These are phyloP conservation scores for Camelina neglecta DNA, from an alignment of 345 rosid genomes.

Conservation along the genomic window DNA sequence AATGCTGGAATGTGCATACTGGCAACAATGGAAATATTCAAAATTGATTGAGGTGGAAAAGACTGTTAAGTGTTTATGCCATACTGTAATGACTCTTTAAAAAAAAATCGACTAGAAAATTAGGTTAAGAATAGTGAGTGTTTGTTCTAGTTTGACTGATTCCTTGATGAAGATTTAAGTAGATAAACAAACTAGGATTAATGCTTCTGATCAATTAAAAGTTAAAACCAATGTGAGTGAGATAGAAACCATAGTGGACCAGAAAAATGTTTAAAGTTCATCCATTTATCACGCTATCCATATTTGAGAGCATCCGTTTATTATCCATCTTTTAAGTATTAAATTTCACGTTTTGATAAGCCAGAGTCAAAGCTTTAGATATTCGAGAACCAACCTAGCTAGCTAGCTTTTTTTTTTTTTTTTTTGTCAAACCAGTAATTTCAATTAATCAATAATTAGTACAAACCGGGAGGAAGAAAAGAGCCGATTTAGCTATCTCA, in stretches of 20 bases:
- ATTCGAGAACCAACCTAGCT: not conserved
- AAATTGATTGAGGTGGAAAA: not conserved
- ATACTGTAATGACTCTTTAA: not conserved
- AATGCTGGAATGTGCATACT: conserved; percentile 12
- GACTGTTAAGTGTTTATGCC: not conserved
- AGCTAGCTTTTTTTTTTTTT: not conserved
- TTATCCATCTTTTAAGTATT: too few species aligned
- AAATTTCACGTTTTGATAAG: not conserved
- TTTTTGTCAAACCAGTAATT: too few species aligned
- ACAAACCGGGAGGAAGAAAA: too few species aligned
- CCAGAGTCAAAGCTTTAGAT: not conserved
- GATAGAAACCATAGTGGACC: conserved; percentile 12
- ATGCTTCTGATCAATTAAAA: not conserved
- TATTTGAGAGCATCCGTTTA: too few species aligned
- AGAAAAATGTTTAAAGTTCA: not conserved
- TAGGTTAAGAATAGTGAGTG: too few species aligned
- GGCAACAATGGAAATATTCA: conserved; percentile 11
- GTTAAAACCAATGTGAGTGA: not conserved
- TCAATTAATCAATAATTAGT: too few species aligned
- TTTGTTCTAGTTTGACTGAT: too few species aligned
- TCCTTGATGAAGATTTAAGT: not conserved
- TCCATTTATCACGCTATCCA: not conserved
- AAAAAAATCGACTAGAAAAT: too few species aligned
- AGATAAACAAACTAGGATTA: too few species aligned
- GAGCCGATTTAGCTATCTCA: too few species aligned